Base-by-base conservation (phyloP, 768 basidiomycete genomes). In the Trametes maxima region DNA sequence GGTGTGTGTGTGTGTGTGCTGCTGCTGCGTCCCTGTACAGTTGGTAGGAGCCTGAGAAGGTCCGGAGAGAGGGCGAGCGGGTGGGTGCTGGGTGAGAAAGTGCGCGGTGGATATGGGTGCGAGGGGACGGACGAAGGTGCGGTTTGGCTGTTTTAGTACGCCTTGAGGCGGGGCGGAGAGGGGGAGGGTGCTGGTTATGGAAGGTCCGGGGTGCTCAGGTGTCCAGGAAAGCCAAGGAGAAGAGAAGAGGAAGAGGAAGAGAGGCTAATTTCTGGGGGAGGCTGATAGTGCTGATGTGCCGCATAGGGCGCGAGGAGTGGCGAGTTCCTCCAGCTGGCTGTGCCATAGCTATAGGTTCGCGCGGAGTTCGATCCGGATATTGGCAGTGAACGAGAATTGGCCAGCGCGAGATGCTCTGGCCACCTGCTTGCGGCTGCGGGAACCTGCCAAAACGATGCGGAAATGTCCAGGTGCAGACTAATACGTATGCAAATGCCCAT, bases 61-160 rank as follows among this genome's bases (percentile, higher is more conserved):
- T 63, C 11, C 28, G 28, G 43, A 33, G 4, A 8, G 28, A 3
- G 28, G 8, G 28, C 28, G 37, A 49, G 17, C 19, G 50, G 19
- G 2, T 19, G 50, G 5, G 5, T 12, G 36, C 13, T 19, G 46
- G 25, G 46, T 19, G 25, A 28, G 22, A 25, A 47, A 8, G 42
- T 21, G 33, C 42, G 54, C 17, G 42, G 24, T 33, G 33, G 47
- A 28, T 21, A 21, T 16, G 47, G 3, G 19, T 49, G 47, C 25
- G 21, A 24, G 17, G 28, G 47, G 3, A 35, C 17, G 7, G 19
- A 19, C n/a, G 44, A 46, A 55, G 12, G 45, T 37, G 28, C 8
- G 37, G 12, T 55, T 55, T n/a, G n/a, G n/a, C n/a, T n/a, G n/a
- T n/a, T n/a, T n/a, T 35, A 46, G 54, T 55, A 55, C 19, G 54